Base-by-base conservation (phyloP, 495 filamentous ascomycete genomes). In the Halenospora varia region DNA sequence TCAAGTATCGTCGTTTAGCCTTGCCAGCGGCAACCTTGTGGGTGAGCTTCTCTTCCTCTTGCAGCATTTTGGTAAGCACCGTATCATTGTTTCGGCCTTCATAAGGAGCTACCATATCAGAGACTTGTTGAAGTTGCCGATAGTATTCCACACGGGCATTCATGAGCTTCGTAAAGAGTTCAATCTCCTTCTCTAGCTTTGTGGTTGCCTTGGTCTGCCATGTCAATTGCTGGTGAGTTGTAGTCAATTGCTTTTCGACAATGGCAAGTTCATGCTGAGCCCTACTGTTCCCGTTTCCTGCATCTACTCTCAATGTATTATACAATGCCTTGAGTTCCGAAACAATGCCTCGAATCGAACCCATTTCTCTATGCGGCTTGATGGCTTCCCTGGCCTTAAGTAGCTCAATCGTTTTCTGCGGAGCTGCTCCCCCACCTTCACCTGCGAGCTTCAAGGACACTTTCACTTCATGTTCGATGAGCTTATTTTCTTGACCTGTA, bases 81-180 rank as follows among this genome's bases (percentile, higher is more conserved):
- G 3, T 18, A 17, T 66, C 60, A 25, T 56, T 41, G 15, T 51
- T 62, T 9, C 53, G 60, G 2, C 63, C 63, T 59, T 89, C 84
- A 44, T 87, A 87, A 8, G 87, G 86, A 9, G 79, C 81, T 0
- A 96, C 89, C 20, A 80, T 90, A 70, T 96, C 92, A 0, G 93
- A 97, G 29, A 97, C 82, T 17, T 82, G 78, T 66, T 97, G 93
- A 18, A 98, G 73, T 62, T 96, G 93, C 0, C 87, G 82, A 68
- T 96, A 96, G 59, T 87, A 97, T 40, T 93, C 90, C 4, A 96
- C 72, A 11, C 93, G 83, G 48, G 83, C 77, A 63, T 96, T 96
- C 79, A 90, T 88, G 0, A 87, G 82, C 29, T 81, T 79, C 24
- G 82, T 85, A 65, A 96, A 94, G 35, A 84, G 68, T 35, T 92